Percentiles rank a stretch among this genome's conserved stretches.
Evolutionary conservation across 768 basidiomycete genomes (phyloP).

Genomic region (Naganishia vishniacii): DNA sequence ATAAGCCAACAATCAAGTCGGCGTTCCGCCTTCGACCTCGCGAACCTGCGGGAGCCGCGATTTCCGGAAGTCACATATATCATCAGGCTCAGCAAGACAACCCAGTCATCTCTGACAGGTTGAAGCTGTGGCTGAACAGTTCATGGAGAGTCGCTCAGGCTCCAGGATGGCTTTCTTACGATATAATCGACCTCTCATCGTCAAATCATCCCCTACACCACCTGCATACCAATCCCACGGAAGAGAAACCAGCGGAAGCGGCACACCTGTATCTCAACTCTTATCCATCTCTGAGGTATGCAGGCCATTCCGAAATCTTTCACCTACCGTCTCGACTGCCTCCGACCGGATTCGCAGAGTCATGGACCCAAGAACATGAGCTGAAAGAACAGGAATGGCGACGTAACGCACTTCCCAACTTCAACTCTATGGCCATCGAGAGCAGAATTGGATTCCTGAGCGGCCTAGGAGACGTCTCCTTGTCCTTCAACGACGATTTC

Average conservation of each 20-base stretch:
- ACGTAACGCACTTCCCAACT: slow-evolving; percentile 38
- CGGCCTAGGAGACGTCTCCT: slow-evolving; percentile 35
- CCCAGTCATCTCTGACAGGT: slow-evolving; percentile 27
- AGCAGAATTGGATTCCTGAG: slow-evolving; percentile 39
- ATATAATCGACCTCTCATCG: slow-evolving; percentile 34
- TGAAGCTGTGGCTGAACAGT: slow-evolving; percentile 29
- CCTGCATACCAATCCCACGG: slow-evolving; percentile 20
- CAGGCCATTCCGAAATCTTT: slow-evolving; percentile 41
- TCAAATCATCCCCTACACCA: slow-evolving; percentile 39
- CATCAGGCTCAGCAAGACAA: neutral
- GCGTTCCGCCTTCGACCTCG: slow-evolving; percentile 10
- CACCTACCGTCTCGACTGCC: slow-evolving; percentile 41
- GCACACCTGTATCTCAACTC: slow-evolving; percentile 22
- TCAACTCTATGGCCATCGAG: slow-evolving; percentile 47
- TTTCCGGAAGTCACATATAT: neutral
- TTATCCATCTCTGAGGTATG: slow-evolving; percentile 41
- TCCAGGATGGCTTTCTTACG: slow-evolving; percentile 42
- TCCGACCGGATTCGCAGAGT: neutral
- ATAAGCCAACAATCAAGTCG: neutral
- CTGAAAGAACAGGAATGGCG: slow-evolving; percentile 37
- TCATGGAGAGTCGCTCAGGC: slow-evolving; percentile 41
- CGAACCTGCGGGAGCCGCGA: neutral
- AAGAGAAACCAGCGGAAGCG: slow-evolving; percentile 4
- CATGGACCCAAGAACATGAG: neutral
- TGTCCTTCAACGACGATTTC: slow-evolving; percentile 44